These are phyloP conservation scores for Panicum hallii DNA, from an alignment of 202 grass and related monocot genomes.

Conservation along the genomic window DNA sequence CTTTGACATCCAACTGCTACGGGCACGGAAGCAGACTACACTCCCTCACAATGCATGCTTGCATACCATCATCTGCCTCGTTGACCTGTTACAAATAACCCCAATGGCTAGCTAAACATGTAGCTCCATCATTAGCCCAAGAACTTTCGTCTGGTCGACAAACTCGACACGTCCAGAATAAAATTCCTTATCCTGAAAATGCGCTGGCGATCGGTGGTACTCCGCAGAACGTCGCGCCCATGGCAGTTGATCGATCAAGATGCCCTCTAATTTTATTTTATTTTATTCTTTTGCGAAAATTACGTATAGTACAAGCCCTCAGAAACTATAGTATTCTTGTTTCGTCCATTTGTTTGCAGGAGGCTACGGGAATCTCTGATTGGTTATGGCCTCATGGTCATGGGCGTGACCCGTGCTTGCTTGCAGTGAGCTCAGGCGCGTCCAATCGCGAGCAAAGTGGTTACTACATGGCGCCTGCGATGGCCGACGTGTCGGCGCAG, in stretches of 20 bases:
- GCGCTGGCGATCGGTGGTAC: conserved; percentile 32
- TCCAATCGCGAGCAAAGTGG: conserved; percentile 35
- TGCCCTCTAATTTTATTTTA: neutral
- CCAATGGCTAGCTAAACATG: neutral
- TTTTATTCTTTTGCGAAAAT: neutral
- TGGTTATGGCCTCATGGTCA: conserved; percentile 10
- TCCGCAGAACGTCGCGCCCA: conserved; percentile 9
- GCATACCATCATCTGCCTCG: neutral
- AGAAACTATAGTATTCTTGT: neutral
- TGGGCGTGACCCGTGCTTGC: neutral
- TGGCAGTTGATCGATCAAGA: conserved; percentile 20
- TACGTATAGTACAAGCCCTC: neutral
- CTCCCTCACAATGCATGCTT: conserved; percentile 5
- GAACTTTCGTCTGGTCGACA: neutral
- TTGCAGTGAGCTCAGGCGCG: conserved; percentile 37
- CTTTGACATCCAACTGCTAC: conserved; percentile 5
- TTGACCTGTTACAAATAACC: conserved; percentile 16
- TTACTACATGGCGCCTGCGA: conserved; percentile 1
- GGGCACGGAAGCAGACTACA: neutral
- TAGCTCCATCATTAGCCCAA: neutral
- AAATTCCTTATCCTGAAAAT: conserved; percentile 30
- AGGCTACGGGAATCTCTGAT: conserved; percentile 31
- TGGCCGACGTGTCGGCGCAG: conserved; percentile 37
- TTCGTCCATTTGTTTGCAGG: conserved; percentile 36
- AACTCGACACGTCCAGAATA: conserved; percentile 2